Base-by-base conservation (phyloP, 208 protist genomes). In the Phytomonas francai region DNA sequence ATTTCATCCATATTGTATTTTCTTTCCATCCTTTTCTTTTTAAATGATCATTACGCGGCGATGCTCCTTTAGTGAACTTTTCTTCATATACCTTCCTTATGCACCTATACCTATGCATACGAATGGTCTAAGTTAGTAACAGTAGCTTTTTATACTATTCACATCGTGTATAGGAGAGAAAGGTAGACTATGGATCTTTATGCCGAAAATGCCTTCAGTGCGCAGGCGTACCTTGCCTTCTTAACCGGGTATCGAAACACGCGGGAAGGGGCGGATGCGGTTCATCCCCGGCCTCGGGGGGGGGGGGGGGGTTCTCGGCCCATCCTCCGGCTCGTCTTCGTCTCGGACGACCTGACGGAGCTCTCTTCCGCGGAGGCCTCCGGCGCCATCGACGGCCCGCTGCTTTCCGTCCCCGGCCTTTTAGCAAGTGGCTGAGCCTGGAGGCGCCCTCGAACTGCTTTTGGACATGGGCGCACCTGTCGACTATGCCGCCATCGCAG, bases 291-390 rank as follows among this genome's bases (percentile, higher is more conserved):
- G 33, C 33, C 33, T 36, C 33, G 33, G 8, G 33, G 33, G 33
- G 33, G n/a, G n/a, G n/a, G n/a, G n/a, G n/a, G n/a, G n/a, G n/a
- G n/a, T n/a, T n/a, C n/a, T n/a, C n/a, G n/a, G n/a, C n/a, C n/a
- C n/a, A n/a, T n/a, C n/a, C 34, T 92, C 59, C 54, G 76, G 8
- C 67, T 92, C 57, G 63, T 92, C 28, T 89, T 89, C 45, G 19
- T 86, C 57, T 88, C 87, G 30, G 79, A 84, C 59, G 78, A 68
- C 66, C 76, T 77, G 0, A 88, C 73, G 49, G 81, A 88, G 68
- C 81, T 74, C 0, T 81, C 78, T 2, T 73, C 84, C 0, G 87
- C 87, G 5, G 73, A 86, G 19, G 59, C 77, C 12, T 92, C 84
- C 0, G 75, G 74, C 3, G 51, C 72, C 0, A 64, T 89, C 6